Conservation (phyloP, 805 yeast genomes). For the Candida dajiaensis region DNA sequence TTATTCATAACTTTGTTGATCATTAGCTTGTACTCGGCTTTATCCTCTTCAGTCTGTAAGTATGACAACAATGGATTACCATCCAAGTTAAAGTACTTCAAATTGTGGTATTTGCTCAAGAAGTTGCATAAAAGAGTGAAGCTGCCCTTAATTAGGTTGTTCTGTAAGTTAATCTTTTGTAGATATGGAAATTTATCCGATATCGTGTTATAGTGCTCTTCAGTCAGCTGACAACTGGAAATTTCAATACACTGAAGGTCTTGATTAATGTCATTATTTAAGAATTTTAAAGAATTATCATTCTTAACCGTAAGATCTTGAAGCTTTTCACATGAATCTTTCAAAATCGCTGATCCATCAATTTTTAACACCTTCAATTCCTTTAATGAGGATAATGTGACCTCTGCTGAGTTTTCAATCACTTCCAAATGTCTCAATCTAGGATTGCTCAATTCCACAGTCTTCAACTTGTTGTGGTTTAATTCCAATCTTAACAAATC, state of each 20-base stretch:
- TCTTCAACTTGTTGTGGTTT: slow-evolving; percentile 1
- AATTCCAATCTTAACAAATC: neutral
- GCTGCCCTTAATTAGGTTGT: slow-evolving; percentile 8
- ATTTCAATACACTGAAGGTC: slow-evolving; percentile 2
- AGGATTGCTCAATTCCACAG: neutral
- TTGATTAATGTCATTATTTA: slow-evolving; percentile 1
- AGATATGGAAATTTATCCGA: slow-evolving; percentile 6
- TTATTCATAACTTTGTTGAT: slow-evolving; percentile 3
- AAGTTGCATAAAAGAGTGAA: slow-evolving; percentile 4
- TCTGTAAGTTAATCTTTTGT: slow-evolving; percentile 4
- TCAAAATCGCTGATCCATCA: slow-evolving; percentile 3
- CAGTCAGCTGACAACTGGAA: slow-evolving; percentile 3
- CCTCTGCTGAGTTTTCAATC: neutral
- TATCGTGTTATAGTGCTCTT: slow-evolving; percentile 1
- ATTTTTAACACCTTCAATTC: slow-evolving; percentile 1
- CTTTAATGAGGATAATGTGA: neutral
- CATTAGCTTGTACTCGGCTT: slow-evolving; percentile 3
- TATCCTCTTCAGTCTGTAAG: slow-evolving; percentile 6
- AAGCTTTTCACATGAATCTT: slow-evolving; percentile 3
- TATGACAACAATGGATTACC: slow-evolving; percentile 7
- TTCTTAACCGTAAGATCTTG: neutral
- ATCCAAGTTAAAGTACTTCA: slow-evolving; percentile 8
- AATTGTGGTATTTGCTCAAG: slow-evolving; percentile 1
- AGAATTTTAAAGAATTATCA: neutral
- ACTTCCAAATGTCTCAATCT: neutral